Evolutionary conservation across 1,284 basidiomycete species (phyloP).

Genomic region (Cutaneotrichosporon arboriforme): DNA sequence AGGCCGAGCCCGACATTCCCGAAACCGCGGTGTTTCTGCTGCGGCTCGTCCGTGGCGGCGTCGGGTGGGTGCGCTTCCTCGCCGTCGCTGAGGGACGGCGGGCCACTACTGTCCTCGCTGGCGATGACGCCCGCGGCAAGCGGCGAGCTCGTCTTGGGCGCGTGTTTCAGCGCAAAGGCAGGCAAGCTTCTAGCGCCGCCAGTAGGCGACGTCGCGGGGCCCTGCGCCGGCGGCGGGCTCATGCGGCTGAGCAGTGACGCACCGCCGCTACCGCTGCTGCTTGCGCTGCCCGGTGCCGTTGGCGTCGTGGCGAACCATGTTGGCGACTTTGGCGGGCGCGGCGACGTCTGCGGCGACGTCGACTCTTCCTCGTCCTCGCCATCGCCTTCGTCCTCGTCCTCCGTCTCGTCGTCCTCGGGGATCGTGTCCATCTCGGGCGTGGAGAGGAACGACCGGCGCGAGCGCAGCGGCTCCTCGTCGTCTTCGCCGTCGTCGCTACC

Average conservation of each 20-base stretch:
- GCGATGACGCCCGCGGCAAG: slow-evolving; percentile 13
- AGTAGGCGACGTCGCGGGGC: background rate
- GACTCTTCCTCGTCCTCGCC: background rate
- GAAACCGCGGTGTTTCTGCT: background rate
- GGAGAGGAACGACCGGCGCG: slow-evolving; percentile 16
- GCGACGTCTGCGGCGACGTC: background rate
- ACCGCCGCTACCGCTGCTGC: too few species aligned
- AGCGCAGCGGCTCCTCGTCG: slow-evolving; percentile 5
- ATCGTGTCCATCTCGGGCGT: slow-evolving; percentile 32
- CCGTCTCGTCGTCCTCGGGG: slow-evolving; percentile 24
- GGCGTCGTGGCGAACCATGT: slow-evolving; percentile 26
- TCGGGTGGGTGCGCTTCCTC: background rate
- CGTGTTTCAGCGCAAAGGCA: slow-evolving; percentile 27
- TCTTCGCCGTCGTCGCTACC: slow-evolving; percentile 23
- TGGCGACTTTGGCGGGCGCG: slow-evolving; percentile 26
- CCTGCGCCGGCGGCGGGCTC: slow-evolving; percentile 7
- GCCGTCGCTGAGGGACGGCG: background rate
- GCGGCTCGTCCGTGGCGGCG: background rate
- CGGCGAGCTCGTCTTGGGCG: slow-evolving; percentile 40
- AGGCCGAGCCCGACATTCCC: slow-evolving; percentile 11
- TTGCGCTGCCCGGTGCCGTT: background rate
- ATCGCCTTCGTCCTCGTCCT: slow-evolving; percentile 9
- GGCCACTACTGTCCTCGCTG: background rate
- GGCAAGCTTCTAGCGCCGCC: background rate
- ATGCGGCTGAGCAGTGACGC: slow-evolving; percentile 10